phyloP scores from a whole-genome alignment of 164 flowering plant genomes.

The Euptelea pleiosperma region DNA sequence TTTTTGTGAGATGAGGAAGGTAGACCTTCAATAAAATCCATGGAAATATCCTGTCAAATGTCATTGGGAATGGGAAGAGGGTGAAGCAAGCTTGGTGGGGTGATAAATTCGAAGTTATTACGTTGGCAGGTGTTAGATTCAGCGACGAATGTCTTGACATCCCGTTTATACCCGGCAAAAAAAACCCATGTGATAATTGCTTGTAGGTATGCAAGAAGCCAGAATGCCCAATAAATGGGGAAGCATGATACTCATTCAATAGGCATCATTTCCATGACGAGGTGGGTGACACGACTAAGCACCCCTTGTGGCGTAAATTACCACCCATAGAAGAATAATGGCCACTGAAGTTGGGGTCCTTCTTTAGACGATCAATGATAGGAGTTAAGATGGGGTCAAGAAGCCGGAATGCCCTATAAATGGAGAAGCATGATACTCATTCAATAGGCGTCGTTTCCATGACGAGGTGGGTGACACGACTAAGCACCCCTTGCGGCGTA shows the following conservation, averaged over 20 bases:
- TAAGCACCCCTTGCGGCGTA: too few species aligned
- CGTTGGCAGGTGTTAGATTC: slow-evolving; percentile 13
- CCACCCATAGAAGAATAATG: too few species aligned
- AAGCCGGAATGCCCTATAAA: not conserved
- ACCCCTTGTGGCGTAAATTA: too few species aligned
- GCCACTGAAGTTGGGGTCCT: too few species aligned
- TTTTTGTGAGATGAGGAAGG: not conserved
- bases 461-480: too few species aligned
- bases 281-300: too few species aligned
- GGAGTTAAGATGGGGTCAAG: too few species aligned
- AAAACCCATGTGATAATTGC: not conserved
- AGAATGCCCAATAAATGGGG: not conserved
- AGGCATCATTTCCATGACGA: too few species aligned
- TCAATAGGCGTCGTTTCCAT: too few species aligned
- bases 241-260: not conserved
- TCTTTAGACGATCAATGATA: too few species aligned
- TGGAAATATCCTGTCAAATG: not conserved
- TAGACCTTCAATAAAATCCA: slow-evolving; percentile 12
- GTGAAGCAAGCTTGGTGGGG: slow-evolving; percentile 8
- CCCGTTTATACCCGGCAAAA: not conserved
- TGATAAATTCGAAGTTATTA: not conserved
- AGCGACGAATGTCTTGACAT: not conserved
- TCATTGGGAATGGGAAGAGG: slow-evolving; percentile 7
- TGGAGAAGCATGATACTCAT: not conserved
- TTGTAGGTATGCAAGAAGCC: not conserved